Evolutionary conservation across 75 land plant species (phyloP).

Genomic region (Pseudotsuga menziesii): DNA sequence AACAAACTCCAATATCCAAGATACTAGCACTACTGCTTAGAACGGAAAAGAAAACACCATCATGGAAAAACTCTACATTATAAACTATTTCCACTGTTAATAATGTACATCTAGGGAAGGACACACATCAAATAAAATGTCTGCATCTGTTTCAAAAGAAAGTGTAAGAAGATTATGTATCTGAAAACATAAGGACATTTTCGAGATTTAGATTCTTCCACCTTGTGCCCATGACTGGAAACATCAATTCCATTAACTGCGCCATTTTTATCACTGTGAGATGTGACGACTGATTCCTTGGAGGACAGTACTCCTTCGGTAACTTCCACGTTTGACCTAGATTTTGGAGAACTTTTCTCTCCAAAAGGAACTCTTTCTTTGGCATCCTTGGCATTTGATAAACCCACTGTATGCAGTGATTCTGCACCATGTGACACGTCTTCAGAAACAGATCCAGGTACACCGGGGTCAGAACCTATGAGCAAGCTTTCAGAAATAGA

Average conservation of each 20-base stretch:
- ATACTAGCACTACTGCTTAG: background rate
- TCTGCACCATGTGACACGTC: slow-evolving; percentile 2
- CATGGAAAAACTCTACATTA: background rate
- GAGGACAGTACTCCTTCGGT: background rate
- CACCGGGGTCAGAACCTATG: slow-evolving; percentile 10
- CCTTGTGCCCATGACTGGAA: slow-evolving; percentile 14
- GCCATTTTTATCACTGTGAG: background rate
- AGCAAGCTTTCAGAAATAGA: slow-evolving; percentile 36
- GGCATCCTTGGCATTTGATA: background rate
- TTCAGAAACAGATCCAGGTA: slow-evolving; percentile 6
- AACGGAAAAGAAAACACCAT: background rate
- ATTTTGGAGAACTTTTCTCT: slow-evolving; percentile 13
- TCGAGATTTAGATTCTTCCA: slow-evolving; percentile 16
- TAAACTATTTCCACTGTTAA: background rate
- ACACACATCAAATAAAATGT: background rate
- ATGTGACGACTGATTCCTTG: background rate
- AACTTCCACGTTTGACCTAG: slow-evolving; percentile 9
- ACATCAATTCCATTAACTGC: slow-evolving; percentile 28
- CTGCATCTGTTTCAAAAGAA: background rate
- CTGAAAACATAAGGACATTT: slow-evolving; percentile 9
- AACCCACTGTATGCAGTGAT: background rate
- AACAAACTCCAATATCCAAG: background rate
- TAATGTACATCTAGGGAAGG: background rate
- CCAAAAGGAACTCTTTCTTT: slow-evolving; percentile 19
- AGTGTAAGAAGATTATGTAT: too few relatives aligned